These are phyloP conservation scores for Cladophialophora bantiana DNA, from an alignment of 2,329 filamentous ascomycete species.

Conservation along the genomic window DNA sequence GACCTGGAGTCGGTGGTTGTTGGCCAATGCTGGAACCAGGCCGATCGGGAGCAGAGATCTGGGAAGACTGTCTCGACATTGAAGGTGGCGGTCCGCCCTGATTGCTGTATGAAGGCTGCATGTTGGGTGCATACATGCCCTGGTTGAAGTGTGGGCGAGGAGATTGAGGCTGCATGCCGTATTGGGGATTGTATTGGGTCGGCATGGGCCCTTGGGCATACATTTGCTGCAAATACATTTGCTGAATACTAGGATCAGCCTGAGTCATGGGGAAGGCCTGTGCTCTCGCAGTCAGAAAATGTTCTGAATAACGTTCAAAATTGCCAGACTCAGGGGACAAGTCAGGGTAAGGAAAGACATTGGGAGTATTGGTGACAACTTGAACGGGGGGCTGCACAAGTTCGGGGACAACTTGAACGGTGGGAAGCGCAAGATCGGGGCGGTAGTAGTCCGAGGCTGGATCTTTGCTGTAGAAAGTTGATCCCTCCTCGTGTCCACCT, in stretches of 20 bases:
- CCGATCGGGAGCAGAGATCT: slow-evolving; percentile 74
- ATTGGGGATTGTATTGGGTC: slow-evolving; percentile 43
- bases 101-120: slow-evolving; percentile 60
- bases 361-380: slow-evolving; percentile 40
- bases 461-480: slow-evolving; percentile 41
- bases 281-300: slow-evolving; percentile 71
- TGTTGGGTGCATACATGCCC: slow-evolving; percentile 56
- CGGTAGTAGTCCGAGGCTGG: slow-evolving; percentile 41
- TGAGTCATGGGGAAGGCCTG: slow-evolving; percentile 47
- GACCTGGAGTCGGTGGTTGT: slow-evolving; percentile 57
- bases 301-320: slow-evolving; percentile 78
- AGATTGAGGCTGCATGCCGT: slow-evolving; percentile 53
- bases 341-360: slow-evolving; percentile 56
- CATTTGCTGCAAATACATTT: slow-evolving; percentile 38
- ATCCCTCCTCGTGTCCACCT: slow-evolving; percentile 41
- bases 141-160: slow-evolving; percentile 57
- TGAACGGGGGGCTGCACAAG: slow-evolving; percentile 21
- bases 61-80: slow-evolving; percentile 85
- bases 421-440: slow-evolving; percentile 37
- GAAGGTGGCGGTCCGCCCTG: slow-evolving; percentile 57
- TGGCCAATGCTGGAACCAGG: slow-evolving; percentile 68
- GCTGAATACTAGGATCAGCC: slow-evolving; percentile 41
- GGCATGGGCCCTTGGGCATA: slow-evolving; percentile 34
- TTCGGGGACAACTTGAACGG: slow-evolving; percentile 30
- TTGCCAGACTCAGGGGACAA: slow-evolving; percentile 72